Conservation (phyloP, 768 basidiomycete species). For the Mycena rosella region DNA sequence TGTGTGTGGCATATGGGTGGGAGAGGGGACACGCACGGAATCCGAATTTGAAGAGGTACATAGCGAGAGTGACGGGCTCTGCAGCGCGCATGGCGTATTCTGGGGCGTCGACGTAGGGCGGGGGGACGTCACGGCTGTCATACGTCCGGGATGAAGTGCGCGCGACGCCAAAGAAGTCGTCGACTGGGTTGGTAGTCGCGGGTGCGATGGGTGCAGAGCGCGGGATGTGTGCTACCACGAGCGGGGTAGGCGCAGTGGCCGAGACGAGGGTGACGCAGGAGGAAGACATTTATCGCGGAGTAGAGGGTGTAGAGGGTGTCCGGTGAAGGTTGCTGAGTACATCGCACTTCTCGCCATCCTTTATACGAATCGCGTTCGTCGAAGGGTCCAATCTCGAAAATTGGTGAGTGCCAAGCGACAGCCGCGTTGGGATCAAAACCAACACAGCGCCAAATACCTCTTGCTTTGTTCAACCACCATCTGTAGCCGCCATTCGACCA, state of each 20-base stretch:
- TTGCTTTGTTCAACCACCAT: background rate
- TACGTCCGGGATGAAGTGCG: slow-evolving; percentile 49
- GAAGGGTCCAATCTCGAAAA: background rate
- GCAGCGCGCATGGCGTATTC: slow-evolving; percentile 49
- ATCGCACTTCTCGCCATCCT: background rate
- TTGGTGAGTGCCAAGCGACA: background rate
- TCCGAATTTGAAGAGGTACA: slow-evolving; percentile 73
- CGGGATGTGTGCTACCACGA: slow-evolving; percentile 17
- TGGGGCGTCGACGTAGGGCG: slow-evolving; percentile 60
- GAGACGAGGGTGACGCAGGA: background rate
- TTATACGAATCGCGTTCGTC: background rate
- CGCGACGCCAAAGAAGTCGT: slow-evolving; percentile 54
- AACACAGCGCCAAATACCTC: background rate
- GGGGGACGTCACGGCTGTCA: slow-evolving; percentile 54
- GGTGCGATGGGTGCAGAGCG: slow-evolving; percentile 29
- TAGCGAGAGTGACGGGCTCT: slow-evolving; percentile 68
- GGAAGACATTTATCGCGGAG: slow-evolving; percentile 10
- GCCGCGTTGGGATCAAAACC: background rate
- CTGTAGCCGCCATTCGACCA: background rate
- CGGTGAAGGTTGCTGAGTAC: background rate
- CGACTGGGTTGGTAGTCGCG: slow-evolving; percentile 44
- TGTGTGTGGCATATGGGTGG: slow-evolving; percentile 17
- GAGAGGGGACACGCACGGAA: slow-evolving; percentile 59
- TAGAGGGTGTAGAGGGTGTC: background rate
- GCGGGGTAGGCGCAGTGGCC: background rate